phyloP scores from a whole-genome alignment of 257 asterid genomes.

The Perilla frutescens region DNA sequence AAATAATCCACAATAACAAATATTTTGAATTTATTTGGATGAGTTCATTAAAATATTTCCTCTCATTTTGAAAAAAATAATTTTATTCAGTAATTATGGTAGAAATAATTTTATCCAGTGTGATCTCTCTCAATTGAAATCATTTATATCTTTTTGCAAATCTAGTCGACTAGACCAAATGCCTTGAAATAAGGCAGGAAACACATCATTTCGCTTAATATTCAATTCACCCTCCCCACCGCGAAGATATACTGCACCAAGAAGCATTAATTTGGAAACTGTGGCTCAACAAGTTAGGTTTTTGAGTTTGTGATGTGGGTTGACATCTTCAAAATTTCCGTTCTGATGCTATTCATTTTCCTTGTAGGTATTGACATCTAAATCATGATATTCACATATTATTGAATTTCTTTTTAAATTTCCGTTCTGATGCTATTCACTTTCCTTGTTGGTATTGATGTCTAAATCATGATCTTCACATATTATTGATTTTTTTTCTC shows the following conservation, averaged over 20 bases:
- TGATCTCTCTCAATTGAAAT: not conserved
- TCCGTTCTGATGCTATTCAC: not conserved
- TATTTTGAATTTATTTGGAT: not conserved
- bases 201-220: not conserved
- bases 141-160: not conserved
- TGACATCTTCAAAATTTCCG: constrained; percentile 10
- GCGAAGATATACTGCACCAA: not conserved
- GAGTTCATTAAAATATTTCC: not conserved
- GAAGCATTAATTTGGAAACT: not conserved
- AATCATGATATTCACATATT: too few relatives aligned
- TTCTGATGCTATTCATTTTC: not conserved
- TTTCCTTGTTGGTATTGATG: not conserved
- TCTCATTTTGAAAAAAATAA: too few relatives aligned
- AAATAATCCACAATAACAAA: not conserved
- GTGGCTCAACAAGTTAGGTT: not conserved
- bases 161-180: not conserved
- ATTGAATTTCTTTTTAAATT: not conserved
- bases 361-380: not conserved
- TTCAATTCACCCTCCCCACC: not conserved
- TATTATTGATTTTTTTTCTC: too few relatives aligned
- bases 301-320: not conserved
- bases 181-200: not conserved
- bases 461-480: constrained; percentile 19
- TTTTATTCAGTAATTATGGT: too few relatives aligned
- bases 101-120: too few relatives aligned